Base-by-base conservation (phyloP, 1,139 yeast genomes). In the Yamadazyma jaroonii region DNA sequence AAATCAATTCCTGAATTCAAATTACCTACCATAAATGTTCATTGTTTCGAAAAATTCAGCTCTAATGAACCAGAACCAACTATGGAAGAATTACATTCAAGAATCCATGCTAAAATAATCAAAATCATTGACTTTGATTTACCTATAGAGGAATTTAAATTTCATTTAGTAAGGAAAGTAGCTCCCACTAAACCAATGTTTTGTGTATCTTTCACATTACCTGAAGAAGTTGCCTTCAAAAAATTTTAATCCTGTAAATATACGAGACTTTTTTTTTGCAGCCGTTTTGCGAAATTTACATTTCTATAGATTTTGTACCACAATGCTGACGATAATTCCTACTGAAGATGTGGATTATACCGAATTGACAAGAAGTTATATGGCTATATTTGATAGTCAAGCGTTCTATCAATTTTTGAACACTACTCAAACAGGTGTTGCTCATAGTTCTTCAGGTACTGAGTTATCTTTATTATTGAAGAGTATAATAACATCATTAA, bases 121-220 rank as follows among this genome's bases (percentile, higher is more conserved):
- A 56, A 67, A 1, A 63, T 79, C 21, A 62, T 92, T 46, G 67
- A 73, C 2, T 70, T 50, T 50, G 67, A 74, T 1, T 62, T 81
- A 12, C 64, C 79, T 2, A 59, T 73, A 15, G 69, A 67, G 5
- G 54, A 62, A 0, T 64, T 85, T 31, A 54, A 62, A 1, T 84
- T 89, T 60, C 97, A 90, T 55, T 66, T 84, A 47, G 98, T 94
- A 10, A 77, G 98, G 53, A 82, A 81, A 56, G 98, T 94, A 10
- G 92, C 98, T 0, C 98, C 98, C 2, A 88, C 97, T 2, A 94
- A 92, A 57, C 92, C 92, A 25, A 92, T 92, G 98, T 90, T 79
- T 57, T 89, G 97, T 59, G 86, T 87, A 4, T 70, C 90, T 8
- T 89, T 90, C 61, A 61, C 62, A 49, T 69, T 92, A 30, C 98